Evolutionary conservation across 116 monocot genomes (phyloP), one percentile per base, ranked within the genome.

Genomic region (Papilionanthe hybrid): DNA sequence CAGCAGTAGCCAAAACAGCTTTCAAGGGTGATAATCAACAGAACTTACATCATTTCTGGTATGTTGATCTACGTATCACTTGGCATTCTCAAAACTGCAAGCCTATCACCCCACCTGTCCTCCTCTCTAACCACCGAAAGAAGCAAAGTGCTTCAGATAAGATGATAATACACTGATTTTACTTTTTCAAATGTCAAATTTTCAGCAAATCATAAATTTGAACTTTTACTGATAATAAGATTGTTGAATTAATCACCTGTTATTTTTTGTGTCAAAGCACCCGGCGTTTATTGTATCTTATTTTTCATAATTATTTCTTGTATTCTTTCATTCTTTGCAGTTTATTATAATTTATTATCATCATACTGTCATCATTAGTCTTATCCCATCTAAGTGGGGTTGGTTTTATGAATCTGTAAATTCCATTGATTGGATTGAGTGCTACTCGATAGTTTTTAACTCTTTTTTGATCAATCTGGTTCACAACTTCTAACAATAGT

Each of bases 1-100:
- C 95, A 53, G 95, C 93, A 71, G 85, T 89, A 81, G 99, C 95
- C 79, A 94, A 84, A 90, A 99, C 99, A 78, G 99, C 99, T 82
- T 99, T 99, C 72, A 99, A 95, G 87, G 99, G 99, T 63, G 99
- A 99, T 79, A 81, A 93, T 27, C 99, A 99, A 82, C 76, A 91
- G 83, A 99, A 95, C 85, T 86, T 99, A 81, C 99, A 99, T 84
- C 89, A 99, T 81, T 99, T 99, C 72, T 99, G 99, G 99, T 94
- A 92, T 72, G 77, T 28, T 30, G 48, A 75, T 76, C 55, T 29
- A 53, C 76, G 10, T 50, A 3, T 69, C 4, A 37, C 49, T 49
- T 49, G 49, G 13, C 9, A 49, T 49, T 49, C 11, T 1, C 49
- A 49, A 49, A 49, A 49, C 49, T 2, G 3, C 49, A 49, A 49